Base-by-base conservation (phyloP, 108 stramenopile species). In the Cylindrotheca fusiformis region DNA sequence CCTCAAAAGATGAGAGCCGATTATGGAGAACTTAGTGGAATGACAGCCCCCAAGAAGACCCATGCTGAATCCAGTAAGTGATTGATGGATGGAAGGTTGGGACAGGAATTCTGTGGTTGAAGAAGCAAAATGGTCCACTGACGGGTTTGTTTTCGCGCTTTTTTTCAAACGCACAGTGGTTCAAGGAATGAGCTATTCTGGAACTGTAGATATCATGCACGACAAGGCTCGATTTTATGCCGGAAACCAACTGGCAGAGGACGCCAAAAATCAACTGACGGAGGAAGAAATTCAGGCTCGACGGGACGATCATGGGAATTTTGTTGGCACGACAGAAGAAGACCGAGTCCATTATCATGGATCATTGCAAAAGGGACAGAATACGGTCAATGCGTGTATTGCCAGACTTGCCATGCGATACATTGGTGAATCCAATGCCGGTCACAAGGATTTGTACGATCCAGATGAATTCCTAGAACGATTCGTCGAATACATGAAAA, bases 351-450 rank as follows among this genome's bases (percentile, higher is more conserved):
- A 71, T 47, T 71, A 71, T 57, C 70, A 71, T 29, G 8, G 21
- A n/a, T 55, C 63, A n/a, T 53, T 71, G 3, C n/a, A 53, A n/a
- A 65, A 50, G 23, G 70, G 70, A 6, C 70, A 71, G 54, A 71
- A 71, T 55, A 71, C 70, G 10, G 46, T 61, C 25, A 71, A 71
- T 44, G 30, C 44, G 21, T 71, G 70, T 30, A 41, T 71, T 21
- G 63, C 62, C 3, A 32, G 70, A 45, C 32, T 71, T 8, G 63
- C 63, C 0, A 64, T 50, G 70, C 36, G 70, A 41, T 71, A 71
- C 28, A 52, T 71, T 24, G 70, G 63, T 23, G 23, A 41, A 12
- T 18, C 54, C 19, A 71, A 71, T 29, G 53, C 44, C 0, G 70
- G 63, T 17, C 10, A 14, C 14, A 12, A 20, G 30, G 70, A 71